Evolutionary conservation across 83 land plant genomes (phyloP), one percentile per base, ranked within the genome.

Genomic region (Picea abies): DNA sequence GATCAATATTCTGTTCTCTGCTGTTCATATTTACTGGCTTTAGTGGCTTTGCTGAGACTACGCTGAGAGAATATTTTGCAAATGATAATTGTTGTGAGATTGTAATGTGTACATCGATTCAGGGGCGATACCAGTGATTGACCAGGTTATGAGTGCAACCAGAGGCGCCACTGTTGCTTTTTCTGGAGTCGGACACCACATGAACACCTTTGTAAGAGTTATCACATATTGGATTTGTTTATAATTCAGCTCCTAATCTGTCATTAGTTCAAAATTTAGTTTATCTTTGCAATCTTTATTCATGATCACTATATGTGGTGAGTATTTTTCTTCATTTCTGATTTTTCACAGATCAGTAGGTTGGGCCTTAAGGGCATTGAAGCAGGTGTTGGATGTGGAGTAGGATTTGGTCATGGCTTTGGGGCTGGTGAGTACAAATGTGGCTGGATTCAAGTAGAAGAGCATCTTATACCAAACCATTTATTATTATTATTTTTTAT

Each of bases 371-470:
- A 90, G 86, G 89, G 84, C 69, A 80, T 93, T 85, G 87, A 93
- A 82, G 94, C 88, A 37, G 94, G 96, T 35, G 78, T 91, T 75
- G 96, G 96, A 25, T 93, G 96, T 87, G 96, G 96, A 68, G 84
- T 90, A 85, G 96, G 96, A 12, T 37, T 93, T 84, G 96, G 96
- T 63, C 96, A 93, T 90, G 96, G 96, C 16, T 91, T 93, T 84
- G 96, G 96, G 76, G 91, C 87, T 52, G 96, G 96, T 91, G 90
- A 71, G 84, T 78, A 6, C 47, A 29, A 78, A 78, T 58, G 22
- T 78, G 41, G 12, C 12, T 73, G 14, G 35, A 78, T 26, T 29
- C 22, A 78, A 15, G 26, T 60, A 26, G 19, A 15, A 17, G 22
- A 60, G 22, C n/a, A 58, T 29, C 60, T 3, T 60, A 16, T 78